Base-by-base conservation (phyloP, 495 filamentous ascomycete genomes). In the Echria macrotheca region DNA sequence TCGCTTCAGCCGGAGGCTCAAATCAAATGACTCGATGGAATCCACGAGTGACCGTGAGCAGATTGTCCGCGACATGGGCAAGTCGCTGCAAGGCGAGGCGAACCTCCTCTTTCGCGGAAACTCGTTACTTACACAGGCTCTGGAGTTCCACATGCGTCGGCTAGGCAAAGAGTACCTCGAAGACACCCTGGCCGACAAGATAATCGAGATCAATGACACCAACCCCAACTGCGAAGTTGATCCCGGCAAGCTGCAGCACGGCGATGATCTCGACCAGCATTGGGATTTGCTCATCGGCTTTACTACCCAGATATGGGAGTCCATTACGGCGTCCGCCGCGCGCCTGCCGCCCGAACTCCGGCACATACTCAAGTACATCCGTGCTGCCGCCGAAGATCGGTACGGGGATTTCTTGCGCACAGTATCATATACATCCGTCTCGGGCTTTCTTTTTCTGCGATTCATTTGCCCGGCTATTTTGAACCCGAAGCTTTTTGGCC, bases 401-500 rank as follows among this genome's bases (percentile, higher is more conserved):
- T 99, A 96, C 69, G 93, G 93, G n/a, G 90, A 95, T 59, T 93
- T 93, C 58, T 71, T 95, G 29, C 81, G 88, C 14, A 91, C 85
- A n/a, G 90, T 96, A 26, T 82, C 83, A 19, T 99, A 97, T 64
- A 96, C 89, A 50, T 94, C 89, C 61, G 91, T 99, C 24, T 96
- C 90, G 49, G 93, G 93, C 2, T 99, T 99, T 61, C 69, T 99
- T 18, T 99, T 99, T 60, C 72, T 99, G 49, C 81, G 93, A 18
- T 97, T 97, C 72, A 90, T 99, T 60, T 95, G 89, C 52, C 94
- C 93, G 2, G 93, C 93, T 18, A 89, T 99, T 36, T 72, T 99
- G 6, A 96, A 96, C 59, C 93, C 93, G 4, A 96, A 96, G 65
- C 75, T 99, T 19, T 99, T 99, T 67, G 90, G 90, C 17, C 75